Base-by-base conservation (phyloP, 176 grass and related monocot genomes). In the Zea mays region DNA sequence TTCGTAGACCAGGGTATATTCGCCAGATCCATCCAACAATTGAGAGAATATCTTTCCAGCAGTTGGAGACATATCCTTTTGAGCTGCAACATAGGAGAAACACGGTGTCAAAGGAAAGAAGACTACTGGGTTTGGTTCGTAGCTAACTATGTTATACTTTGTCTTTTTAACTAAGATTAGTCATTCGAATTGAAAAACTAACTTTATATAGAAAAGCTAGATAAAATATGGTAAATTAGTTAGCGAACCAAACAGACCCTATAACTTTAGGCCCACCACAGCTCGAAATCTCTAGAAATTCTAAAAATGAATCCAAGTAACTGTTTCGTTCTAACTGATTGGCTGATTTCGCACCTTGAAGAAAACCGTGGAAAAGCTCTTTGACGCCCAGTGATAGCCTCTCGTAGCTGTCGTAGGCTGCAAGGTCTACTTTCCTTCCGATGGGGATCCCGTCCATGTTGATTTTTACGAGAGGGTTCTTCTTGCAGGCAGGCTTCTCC, bases 391-490 rank as follows among this genome's bases (percentile, higher is more conserved):
- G 48, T 47, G 85, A 90, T 49, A 99, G 82, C 27, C 71, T 89
- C 56, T 89, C 68, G n/a, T 93, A 96, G 75, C 84, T 89, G 75
- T 93, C 92, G 58, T 81, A 93, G 56, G 86, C 83, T 21, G 51
- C 87, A 66, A 99, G 80, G 66, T 99, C 76, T 56, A 99, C 78
- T 82, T 99, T 99, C 75, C 96, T 88, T 85, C 96, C 96, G 69
- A 99, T 99, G 16, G 88, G 92, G 50, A 93, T 88, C 46, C 96
- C 96, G 55, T 99, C 96, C 96, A 99, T 99, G 90, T 99, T 96
- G 71, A 99, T 96, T 83, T 99, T 99, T 34, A 99, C 79, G 8
- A 96, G 83, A 71, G 78, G 72, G 44, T 77, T 75, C 65, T 92
- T 95, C 78, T 84, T 96, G 86, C 63, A 72, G 77, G 68, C 76